Evolutionary conservation across 495 filamentous ascomycete species (phyloP), one percentile per base, ranked within the genome.

Genomic region (Penicillium dipodomyicola): DNA sequence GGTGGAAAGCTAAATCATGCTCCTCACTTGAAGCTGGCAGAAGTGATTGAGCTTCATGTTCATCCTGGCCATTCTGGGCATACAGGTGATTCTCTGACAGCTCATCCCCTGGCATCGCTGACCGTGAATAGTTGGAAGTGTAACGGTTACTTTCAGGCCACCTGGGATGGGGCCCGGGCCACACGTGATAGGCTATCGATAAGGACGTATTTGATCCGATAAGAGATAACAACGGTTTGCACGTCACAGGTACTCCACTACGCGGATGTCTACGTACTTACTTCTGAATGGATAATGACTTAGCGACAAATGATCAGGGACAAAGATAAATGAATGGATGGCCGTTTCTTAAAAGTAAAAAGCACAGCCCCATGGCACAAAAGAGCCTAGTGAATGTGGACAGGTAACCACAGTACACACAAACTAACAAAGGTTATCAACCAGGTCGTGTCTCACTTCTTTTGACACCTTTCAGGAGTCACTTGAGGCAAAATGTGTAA

Each of bases 41-140:
- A 35, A 75, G 58, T 20, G 62, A 59, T 52, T 67, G 65, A 19
- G 67, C 59, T 63, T 74, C 72, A 40, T 59, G 45, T 39, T 63
- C 65, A 37, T 65, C 50, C 51, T 54, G 60, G 56, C 59, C 67
- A 65, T 69, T 52, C 39, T 55, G 61, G 46, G 64, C 72, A 67
- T 61, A 61, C 60, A 70, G 48, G 49, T 63, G 61, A 64, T 54
- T 62, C 62, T 64, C 52, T 35, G 61, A 59, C 62, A 51, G 58
- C 59, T 78, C 74, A 76, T 76, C 74, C 62, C 66, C 63, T 59
- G 72, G 69, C 76, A 79, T 79, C 54, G 68, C 72, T 75, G 68
- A 67, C 62, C 62, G 44, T 67, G 20, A 22, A 54, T 47, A 50
- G 46, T 57, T 43, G 19, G 2, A 49, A 57, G 35, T 22, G 27